phyloP scores from a whole-genome alignment of 2,329 filamentous ascomycete species.

The Penicillium freii region DNA sequence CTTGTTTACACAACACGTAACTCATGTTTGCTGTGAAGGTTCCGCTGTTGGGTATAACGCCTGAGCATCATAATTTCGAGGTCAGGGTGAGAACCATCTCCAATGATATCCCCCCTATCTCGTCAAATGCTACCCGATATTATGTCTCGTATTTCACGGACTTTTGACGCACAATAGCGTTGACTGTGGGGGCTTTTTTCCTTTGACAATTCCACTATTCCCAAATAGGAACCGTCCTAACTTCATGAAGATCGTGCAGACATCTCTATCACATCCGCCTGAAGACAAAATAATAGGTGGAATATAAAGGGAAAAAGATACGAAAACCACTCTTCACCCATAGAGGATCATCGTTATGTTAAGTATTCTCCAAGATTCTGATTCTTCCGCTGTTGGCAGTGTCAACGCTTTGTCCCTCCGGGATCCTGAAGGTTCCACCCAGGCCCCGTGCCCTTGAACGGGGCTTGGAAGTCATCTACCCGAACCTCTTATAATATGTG shows the following conservation, averaged over 20 bases:
- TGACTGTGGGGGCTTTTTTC: no score
- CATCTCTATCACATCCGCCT: not conserved
- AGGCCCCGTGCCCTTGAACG: constrained; percentile 3
- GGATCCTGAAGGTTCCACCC: not conserved
- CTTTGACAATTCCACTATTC: not conserved
- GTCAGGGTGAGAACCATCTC: no score
- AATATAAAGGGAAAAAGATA: not conserved
- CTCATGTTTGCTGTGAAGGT: no score
- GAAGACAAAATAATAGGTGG: not conserved
- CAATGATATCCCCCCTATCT: no score
- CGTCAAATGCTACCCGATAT: no score
- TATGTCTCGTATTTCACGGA: no score
- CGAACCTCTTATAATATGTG: not conserved
- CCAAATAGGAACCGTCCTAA: not conserved
- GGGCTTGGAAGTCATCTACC: not conserved
- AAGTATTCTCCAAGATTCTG: not conserved
- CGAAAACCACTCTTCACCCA: not conserved
- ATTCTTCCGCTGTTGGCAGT: not conserved
- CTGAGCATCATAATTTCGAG: no score
- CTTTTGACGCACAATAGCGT: no score
- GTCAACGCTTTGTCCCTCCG: constrained; percentile 1
- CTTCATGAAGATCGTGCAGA: not conserved
- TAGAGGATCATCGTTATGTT: not conserved
- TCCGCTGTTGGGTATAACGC: no score
- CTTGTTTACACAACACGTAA: no score